Evolutionary conservation across 371 early-diverging fungal species (phyloP).

Genomic region (Homolaphlyctis polyrhiza): DNA sequence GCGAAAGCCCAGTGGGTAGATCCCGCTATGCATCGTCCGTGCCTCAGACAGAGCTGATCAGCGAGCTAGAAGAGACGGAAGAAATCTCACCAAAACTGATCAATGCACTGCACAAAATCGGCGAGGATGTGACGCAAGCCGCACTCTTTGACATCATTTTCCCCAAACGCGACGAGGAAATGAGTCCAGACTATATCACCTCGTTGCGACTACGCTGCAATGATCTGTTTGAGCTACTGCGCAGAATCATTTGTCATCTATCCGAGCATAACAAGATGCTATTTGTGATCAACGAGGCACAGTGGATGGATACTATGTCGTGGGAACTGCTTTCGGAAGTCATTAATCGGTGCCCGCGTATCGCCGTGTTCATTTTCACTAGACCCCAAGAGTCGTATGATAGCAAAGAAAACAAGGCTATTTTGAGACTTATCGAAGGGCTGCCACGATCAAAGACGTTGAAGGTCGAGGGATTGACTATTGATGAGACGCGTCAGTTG

Average conservation of each 20-base stretch:
- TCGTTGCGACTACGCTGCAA: slow-evolving; percentile 19
- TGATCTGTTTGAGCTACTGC: slow-evolving; percentile 30
- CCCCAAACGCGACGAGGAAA: slow-evolving; percentile 11
- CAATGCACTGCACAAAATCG: slow-evolving; percentile 15
- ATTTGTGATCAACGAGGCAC: slow-evolving; percentile 37
- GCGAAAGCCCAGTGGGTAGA: not conserved
- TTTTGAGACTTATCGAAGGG: not conserved
- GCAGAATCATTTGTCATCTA: slow-evolving; percentile 21
- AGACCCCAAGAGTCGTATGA: slow-evolving; percentile 30
- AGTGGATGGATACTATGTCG: slow-evolving; percentile 41
- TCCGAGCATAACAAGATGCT: slow-evolving; percentile 15
- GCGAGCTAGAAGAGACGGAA: not conserved
- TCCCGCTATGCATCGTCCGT: not conserved
- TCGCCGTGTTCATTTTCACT: slow-evolving; percentile 26
- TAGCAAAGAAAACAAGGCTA: slow-evolving; percentile 18
- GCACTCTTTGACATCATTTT: slow-evolving; percentile 30
- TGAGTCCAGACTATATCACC: slow-evolving; percentile 10
- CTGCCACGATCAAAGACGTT: slow-evolving; percentile 12
- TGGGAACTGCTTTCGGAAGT: slow-evolving; percentile 41
- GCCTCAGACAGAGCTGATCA: not conserved
- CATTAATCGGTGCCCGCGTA: slow-evolving; percentile 23
- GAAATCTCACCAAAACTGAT: slow-evolving; percentile 3
- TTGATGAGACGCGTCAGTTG: slow-evolving; percentile 32
- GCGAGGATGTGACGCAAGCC: slow-evolving; percentile 15
- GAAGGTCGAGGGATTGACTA: slow-evolving; percentile 27